These are phyloP conservation scores for Pterocarpus santalinus DNA, from an alignment of 306 rosid species.

Conservation along the genomic window DNA sequence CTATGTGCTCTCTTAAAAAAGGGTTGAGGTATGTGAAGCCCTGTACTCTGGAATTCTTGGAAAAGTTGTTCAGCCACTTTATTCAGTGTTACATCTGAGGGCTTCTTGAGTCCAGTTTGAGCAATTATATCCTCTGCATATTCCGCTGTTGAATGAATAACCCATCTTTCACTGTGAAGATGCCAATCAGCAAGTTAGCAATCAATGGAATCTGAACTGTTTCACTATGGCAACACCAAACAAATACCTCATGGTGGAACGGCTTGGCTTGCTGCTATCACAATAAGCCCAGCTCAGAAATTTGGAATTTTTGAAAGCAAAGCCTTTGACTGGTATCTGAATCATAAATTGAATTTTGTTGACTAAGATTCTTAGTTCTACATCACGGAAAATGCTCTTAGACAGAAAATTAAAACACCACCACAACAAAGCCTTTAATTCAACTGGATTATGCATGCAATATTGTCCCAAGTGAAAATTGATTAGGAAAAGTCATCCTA, in stretches of 20 bases:
- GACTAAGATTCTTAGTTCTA: conserved; percentile 39
- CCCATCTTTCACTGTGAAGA: conserved; percentile 83
- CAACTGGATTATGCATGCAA: conserved; percentile 1
- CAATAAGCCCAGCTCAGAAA: conserved; percentile 81
- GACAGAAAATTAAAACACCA: not conserved
- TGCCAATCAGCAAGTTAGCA: conserved; percentile 29
- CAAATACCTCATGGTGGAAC: conserved; percentile 67
- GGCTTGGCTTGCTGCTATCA: conserved; percentile 92
- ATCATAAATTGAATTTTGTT: conserved; percentile 41
- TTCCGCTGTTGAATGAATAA: conserved; percentile 83
- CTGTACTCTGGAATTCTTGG: conserved; percentile 70
- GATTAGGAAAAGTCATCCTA: conserved; percentile 10
- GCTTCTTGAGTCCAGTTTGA: conserved; percentile 83
- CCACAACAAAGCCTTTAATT: conserved; percentile 14
- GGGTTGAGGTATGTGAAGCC: conserved; percentile 63
- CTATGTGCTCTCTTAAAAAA: conserved; percentile 85
- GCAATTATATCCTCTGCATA: conserved; percentile 81
- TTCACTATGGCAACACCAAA: conserved; percentile 31
- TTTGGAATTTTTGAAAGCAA: conserved; percentile 69
- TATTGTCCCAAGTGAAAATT: not conserved
- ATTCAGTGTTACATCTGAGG: conserved; percentile 63
- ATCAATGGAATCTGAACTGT: conserved; percentile 36
- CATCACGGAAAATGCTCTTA: conserved; percentile 22
- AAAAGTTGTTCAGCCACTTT: conserved; percentile 85
- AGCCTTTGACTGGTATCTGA: conserved; percentile 82